These are phyloP conservation scores for Entelexis sorbosivorans DNA, from an alignment of 1,139 yeast genomes.

Conservation along the genomic window DNA sequence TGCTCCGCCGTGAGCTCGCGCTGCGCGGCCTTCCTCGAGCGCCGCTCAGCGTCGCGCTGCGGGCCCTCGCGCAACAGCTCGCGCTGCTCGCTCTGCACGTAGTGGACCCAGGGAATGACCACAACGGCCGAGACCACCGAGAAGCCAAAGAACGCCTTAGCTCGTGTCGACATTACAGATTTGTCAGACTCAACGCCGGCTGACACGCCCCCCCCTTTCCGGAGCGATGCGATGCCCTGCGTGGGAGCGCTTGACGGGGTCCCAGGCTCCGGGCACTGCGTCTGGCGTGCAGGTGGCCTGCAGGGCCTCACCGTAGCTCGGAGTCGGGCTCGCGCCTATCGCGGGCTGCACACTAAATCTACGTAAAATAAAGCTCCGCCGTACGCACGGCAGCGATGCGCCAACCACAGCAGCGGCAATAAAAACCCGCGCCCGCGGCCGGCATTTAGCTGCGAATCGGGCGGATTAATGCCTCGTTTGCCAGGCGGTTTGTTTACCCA, in stretches of 20 bases:
- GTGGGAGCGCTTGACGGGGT: too few relatives aligned
- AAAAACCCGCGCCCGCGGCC: too few relatives aligned
- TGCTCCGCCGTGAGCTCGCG: constrained; percentile 33
- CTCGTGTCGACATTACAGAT: constrained; percentile 17
- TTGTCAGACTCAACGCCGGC: background rate
- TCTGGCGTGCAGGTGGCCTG: too few relatives aligned
- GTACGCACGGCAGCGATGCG: too few relatives aligned
- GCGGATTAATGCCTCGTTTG: background rate
- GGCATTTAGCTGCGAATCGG: background rate
- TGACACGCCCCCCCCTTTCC: background rate
- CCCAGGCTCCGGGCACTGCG: too few relatives aligned
- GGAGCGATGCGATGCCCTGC: too few relatives aligned
- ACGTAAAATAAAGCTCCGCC: too few relatives aligned
- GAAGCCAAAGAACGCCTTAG: constrained; percentile 45
- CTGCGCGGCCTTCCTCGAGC: constrained; percentile 36
- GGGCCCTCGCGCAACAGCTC: constrained; percentile 68
- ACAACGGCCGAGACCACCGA: constrained; percentile 48
- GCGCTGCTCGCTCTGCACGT: constrained; percentile 55
- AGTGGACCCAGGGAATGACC: constrained; percentile 56
- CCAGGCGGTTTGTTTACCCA: background rate
- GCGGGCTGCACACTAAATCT: too few relatives aligned
- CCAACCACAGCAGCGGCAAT: too few relatives aligned
- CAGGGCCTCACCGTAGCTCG: too few relatives aligned
- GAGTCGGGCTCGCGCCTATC: too few relatives aligned
- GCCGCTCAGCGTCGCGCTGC: constrained; percentile 58